phyloP scores from a whole-genome alignment of 2,329 filamentous ascomycete genomes.

The Alternaria rosae region DNA sequence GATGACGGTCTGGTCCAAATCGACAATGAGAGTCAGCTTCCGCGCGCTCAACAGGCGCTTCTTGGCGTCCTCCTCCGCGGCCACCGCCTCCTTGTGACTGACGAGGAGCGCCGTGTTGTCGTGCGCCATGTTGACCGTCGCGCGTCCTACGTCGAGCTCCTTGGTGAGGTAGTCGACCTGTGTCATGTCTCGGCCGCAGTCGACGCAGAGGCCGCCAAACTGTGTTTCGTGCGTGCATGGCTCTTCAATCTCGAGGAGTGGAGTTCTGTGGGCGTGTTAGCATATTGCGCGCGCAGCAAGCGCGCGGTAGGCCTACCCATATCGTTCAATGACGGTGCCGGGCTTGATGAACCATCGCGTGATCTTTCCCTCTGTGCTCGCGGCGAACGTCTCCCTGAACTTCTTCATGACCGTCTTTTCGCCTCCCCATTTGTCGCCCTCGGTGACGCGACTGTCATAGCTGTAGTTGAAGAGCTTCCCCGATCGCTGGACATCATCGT shows the following conservation, averaged over 20 bases:
- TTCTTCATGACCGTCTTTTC: conserved; percentile 72
- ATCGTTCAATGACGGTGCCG: conserved; percentile 67
- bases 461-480: conserved; percentile 86
- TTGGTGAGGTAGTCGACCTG: conserved; percentile 84
- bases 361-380: conserved; percentile 81
- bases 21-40: conserved; percentile 92
- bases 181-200: conserved; percentile 97
- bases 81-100: conserved; percentile 79
- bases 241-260: conserved; percentile 82
- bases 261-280: conserved; percentile 52
- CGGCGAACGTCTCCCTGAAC: conserved; percentile 81
- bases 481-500: conserved; percentile 77
- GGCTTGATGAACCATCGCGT: conserved; percentile 75
- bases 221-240: conserved; percentile 90
- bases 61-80: conserved; percentile 86
- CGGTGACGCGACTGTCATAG: conserved; percentile 76
- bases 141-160: conserved; percentile 79
- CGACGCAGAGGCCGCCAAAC: conserved; percentile 86
- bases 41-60: conserved; percentile 78
- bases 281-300: conserved; percentile 3
- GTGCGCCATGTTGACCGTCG: conserved; percentile 93
- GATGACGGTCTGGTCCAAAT: conserved; percentile 98
- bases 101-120: conserved; percentile 88
- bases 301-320: conserved; percentile 45
- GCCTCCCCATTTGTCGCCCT: conserved; percentile 76